A percentile compares a stretch with the other conserved stretches of the same genome.
These are phyloP conservation scores for Knoxia roxburghii DNA, from an alignment of 257 asterid species.

Conservation along the genomic window DNA sequence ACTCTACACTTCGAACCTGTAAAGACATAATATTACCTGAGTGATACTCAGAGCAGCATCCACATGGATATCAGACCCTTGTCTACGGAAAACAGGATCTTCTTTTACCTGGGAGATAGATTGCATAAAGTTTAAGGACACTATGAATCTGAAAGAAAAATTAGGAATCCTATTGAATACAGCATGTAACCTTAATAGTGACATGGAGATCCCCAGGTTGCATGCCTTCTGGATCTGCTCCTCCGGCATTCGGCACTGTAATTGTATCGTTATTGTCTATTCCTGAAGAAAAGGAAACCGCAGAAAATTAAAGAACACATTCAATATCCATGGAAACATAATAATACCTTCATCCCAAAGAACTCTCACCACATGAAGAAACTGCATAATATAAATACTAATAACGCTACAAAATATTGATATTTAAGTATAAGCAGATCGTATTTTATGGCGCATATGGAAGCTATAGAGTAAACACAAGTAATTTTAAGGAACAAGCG, in stretches of 20 bases:
- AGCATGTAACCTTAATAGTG: constrained; percentile 52
- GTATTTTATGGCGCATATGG: neutral
- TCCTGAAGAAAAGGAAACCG: constrained; percentile 40
- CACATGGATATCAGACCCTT: constrained; percentile 86
- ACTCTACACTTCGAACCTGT: neutral
- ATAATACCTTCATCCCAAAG: neutral
- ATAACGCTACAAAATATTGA: no score
- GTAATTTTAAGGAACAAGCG: neutral
- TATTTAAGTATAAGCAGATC: neutral
- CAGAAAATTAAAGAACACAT: neutral
- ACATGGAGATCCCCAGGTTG: constrained; percentile 85
- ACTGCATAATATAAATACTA: neutral
- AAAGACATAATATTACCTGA: constrained; percentile 47
- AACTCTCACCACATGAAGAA: neutral
- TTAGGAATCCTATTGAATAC: neutral
- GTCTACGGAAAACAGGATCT: constrained; percentile 94
- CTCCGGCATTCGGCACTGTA: constrained; percentile 74
- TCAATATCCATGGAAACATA: no score
- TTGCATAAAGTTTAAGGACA: constrained; percentile 14
- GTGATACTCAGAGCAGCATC: constrained; percentile 80
- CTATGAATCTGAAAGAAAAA: neutral
- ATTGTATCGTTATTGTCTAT: constrained; percentile 71
- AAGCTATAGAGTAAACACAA: neutral
- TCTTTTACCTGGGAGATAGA: constrained; percentile 65
- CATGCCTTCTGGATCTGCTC: constrained; percentile 91